Evolutionary conservation across 2,329 filamentous ascomycete species (phyloP), one percentile per base, ranked within the genome.

Genomic region (Ilyonectria sp.): DNA sequence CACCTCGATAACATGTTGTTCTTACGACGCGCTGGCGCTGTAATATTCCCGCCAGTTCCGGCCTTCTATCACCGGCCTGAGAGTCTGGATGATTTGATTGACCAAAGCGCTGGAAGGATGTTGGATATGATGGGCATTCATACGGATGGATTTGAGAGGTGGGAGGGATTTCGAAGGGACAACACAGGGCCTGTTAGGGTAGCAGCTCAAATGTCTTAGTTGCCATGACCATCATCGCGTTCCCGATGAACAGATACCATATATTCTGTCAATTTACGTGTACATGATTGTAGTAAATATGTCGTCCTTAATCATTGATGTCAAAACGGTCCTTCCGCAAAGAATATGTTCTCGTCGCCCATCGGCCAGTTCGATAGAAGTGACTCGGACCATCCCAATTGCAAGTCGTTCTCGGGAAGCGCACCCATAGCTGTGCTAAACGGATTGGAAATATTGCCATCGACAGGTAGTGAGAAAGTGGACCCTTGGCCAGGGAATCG

Each of bases 1-100:
- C 67, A 70, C 35, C 13, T 70, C 1, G n/a, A 66, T 7, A 68
- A 71, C 1, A 70, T 71, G 68, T 44, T 65, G 31, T 33, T 53
- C 8, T 47, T 68, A 3, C 65, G 60, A 1, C 33, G 50, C 8
- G 57, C 60, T 2, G 69, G 68, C 2, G 68, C 60, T 7, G 63
- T 65, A 10, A 62, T 70, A 26, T 57, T 60, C 29, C 69, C 68
- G 0, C 69, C 69, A 4, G 68, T 70, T 29, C 43, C 63, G 0
- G 64, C 64, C 2, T 68, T 70, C 10, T 70, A 70, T 23, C 61
- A 49, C 1, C 17, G 50, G 8, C 64, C 69, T 0, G 40, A 60
- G 11, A 65, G 56, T 0, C 33, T 70, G 1, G 60, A 70, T n/a
- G 49, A 63, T 6, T 17, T 68, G 9, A 46, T 70, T 3, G 26